A percentile compares a stretch with the other conserved stretches of the same genome.
These are phyloP conservation scores for Leccinellum rugosiceps DNA, from an alignment of 768 basidiomycete species.

Conservation along the genomic window DNA sequence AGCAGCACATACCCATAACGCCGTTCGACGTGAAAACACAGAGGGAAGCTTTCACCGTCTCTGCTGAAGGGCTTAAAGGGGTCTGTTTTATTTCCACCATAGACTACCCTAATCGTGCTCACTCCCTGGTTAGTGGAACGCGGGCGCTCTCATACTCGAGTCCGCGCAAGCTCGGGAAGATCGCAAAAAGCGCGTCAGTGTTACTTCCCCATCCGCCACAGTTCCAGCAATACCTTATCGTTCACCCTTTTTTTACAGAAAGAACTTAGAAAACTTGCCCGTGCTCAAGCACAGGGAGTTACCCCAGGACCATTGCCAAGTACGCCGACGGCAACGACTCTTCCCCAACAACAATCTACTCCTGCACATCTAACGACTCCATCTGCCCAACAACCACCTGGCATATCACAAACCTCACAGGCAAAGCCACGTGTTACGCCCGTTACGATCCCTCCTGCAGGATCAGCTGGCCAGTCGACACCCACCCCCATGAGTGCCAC, in stretches of 20 bases:
- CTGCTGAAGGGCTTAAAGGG: slow-evolving; percentile 68
- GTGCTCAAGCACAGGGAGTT: slow-evolving; percentile 41
- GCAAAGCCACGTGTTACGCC: slow-evolving; percentile 31
- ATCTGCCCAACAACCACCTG: slow-evolving; percentile 26
- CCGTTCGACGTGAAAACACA: slow-evolving; percentile 67
- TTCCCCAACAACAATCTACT: slow-evolving; percentile 35
- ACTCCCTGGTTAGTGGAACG: slow-evolving; percentile 56
- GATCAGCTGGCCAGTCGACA: slow-evolving; percentile 25
- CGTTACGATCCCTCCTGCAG: slow-evolving; percentile 31
- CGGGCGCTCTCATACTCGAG: slow-evolving; percentile 55
- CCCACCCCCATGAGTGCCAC: slow-evolving; percentile 33
- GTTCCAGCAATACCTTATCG: slow-evolving; percentile 12
- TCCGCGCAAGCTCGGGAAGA: slow-evolving; percentile 76
- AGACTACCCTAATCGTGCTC: slow-evolving; percentile 6
- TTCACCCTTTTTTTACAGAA: slow-evolving; percentile 42
- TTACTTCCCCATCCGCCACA: not conserved
- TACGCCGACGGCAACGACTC: slow-evolving; percentile 18
- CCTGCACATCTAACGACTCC: slow-evolving; percentile 23
- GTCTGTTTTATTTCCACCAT: slow-evolving; percentile 41
- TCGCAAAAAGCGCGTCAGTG: slow-evolving; percentile 69
- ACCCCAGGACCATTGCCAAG: slow-evolving; percentile 19
- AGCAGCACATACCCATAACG: slow-evolving; percentile 60
- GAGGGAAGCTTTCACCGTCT: slow-evolving; percentile 69
- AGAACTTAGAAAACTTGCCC: slow-evolving; percentile 67
- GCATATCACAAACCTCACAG: slow-evolving; percentile 9